phyloP scores from a whole-genome alignment of 495 filamentous ascomycete genomes.

The Recurvomyces mirabilis region DNA sequence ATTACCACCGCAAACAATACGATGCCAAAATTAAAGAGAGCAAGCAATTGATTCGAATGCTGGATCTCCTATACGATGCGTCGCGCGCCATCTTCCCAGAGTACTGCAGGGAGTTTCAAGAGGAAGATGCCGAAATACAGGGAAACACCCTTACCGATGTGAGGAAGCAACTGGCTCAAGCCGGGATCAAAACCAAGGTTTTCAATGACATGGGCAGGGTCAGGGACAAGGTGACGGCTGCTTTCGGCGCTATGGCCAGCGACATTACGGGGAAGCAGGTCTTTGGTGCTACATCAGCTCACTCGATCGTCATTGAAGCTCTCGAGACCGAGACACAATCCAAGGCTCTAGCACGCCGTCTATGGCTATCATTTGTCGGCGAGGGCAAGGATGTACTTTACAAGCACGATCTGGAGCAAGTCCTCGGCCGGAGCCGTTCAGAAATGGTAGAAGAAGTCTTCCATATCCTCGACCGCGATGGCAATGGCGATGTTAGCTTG shows the following conservation, averaged over 20 bases:
- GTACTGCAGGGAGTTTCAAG: conserved; percentile 18
- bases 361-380: conserved; percentile 20
- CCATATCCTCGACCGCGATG: conserved; percentile 14
- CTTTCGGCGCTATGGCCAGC: conserved; percentile 19
- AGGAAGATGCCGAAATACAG: conserved; percentile 20
- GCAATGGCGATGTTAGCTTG: conserved; percentile 20
- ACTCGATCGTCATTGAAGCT: conserved; percentile 20
- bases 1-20: conserved; percentile 26
- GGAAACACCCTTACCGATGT: conserved; percentile 11
- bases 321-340: conserved; percentile 17
- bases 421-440: conserved; percentile 6
- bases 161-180: neutral
- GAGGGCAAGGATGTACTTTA: conserved; percentile 19
- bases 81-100: conserved; percentile 18
- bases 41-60: conserved; percentile 20
- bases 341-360: conserved; percentile 17
- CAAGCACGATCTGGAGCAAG: conserved; percentile 14
- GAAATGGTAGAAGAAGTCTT: conserved; percentile 20
- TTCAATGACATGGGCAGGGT: conserved; percentile 17
- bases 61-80: conserved; percentile 22
- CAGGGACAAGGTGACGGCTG: conserved; percentile 17
- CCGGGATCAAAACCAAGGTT: conserved; percentile 9
- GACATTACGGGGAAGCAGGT: conserved; percentile 18
- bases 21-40: conserved; percentile 19
- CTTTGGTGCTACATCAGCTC: conserved; percentile 10